Evolutionary conservation across 768 basidiomycete species (phyloP), one percentile per base, ranked within the genome.

Genomic region (Rhizopogon vinicolor): DNA sequence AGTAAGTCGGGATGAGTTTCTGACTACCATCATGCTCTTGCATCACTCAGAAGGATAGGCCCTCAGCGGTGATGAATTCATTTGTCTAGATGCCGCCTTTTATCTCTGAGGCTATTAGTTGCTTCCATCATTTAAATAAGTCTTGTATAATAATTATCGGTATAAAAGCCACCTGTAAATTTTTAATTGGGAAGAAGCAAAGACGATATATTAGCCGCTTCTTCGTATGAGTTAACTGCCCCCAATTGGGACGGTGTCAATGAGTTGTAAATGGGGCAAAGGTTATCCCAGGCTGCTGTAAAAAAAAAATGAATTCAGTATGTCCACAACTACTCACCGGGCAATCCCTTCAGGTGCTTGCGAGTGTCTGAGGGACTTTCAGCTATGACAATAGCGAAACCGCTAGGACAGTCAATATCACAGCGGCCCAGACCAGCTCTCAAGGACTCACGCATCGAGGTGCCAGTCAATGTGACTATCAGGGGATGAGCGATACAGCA

Each of bases 381-480:
- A 1, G 61, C 67, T 57, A 68, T 54, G 5, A 68, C 64, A 3
- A 70, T 31, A 43, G 62, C 65, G 6, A 68, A 68, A 0, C 65
- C 68, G 44, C 67, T 69, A 41, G 6, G 13, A 18, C 12, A 35
- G 18, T 48, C n/a, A 48, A 18, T 35, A 12, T 19, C 31, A 19
- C 33, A 8, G 29, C 7, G 2, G 18, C n/a, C n/a, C 31, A 33
- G 3, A 31, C 3, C 3, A 1, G 29, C n/a, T 29, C 9, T 9
- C 25, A 16, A 42, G 33, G 13, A 57, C 67, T 41, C 14, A 65
- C 68, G 53, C 55, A 42, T 63, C 59, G 0, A 68, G 51, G 43
- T 68, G 68, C 68, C 67, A 68, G 22, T 69, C 68, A 16, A 68
- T 64, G 28, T 68, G 67, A 46, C 68, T 68, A 41, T 16, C 7